Conservation (phyloP, 331 rosid genomes). For the Malus hybrid region DNA sequence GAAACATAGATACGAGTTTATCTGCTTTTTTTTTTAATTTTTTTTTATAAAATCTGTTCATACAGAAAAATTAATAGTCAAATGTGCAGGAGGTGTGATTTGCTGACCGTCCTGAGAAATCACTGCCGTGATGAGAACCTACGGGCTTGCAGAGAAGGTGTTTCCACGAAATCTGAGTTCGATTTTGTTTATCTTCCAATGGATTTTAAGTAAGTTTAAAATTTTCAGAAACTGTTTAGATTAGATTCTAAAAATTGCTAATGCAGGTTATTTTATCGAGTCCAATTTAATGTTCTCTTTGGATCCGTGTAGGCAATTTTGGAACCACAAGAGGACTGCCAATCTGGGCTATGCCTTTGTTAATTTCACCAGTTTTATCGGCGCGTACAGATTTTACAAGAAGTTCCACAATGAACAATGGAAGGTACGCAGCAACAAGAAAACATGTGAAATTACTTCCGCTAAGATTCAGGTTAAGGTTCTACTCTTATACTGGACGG, state of each 20-base stretch:
- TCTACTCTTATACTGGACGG: neutral
- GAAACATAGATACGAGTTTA: no score
- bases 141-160: neutral
- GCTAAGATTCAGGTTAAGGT: slow-evolving; percentile 18
- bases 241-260: neutral
- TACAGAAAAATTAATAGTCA: neutral
- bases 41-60: no score
- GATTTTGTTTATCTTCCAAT: slow-evolving; percentile 57
- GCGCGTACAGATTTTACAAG: slow-evolving; percentile 4
- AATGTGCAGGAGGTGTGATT: slow-evolving; percentile 23
- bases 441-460: slow-evolving; percentile 6
- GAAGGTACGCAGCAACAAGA: slow-evolving; percentile 10
- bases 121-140: slow-evolving; percentile 30
- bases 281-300: neutral
- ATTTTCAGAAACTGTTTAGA: neutral
- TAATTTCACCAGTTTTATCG: slow-evolving; percentile 1
- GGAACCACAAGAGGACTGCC: slow-evolving; percentile 3
- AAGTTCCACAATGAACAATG: slow-evolving; percentile 1
- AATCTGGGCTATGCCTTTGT: slow-evolving; percentile 30
- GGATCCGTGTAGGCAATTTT: slow-evolving; percentile 5
- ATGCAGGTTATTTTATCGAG: neutral
- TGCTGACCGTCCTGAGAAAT: slow-evolving; percentile 24
- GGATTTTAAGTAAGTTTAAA: slow-evolving; percentile 32
- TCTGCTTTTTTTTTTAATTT: no score
- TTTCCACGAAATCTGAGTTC: slow-evolving; percentile 16